phyloP scores from a whole-genome alignment of 805 yeast genomes.

The Kurtzmaniella fragi region DNA sequence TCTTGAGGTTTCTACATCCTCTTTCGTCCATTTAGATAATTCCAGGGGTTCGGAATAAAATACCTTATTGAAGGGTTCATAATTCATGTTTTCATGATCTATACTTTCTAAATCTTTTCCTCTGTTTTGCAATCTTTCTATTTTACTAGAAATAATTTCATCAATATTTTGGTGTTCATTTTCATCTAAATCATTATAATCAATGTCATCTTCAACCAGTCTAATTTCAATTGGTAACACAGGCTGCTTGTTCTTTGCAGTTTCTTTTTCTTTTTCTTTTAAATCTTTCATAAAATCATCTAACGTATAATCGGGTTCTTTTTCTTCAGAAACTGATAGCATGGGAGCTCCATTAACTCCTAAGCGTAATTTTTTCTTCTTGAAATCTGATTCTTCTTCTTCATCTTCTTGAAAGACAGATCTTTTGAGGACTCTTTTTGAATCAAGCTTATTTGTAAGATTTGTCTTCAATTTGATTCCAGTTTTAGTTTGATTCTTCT shows the following conservation, averaged over 20 bases:
- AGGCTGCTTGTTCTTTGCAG: conserved; percentile 3
- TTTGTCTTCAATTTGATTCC: conserved; percentile 2
- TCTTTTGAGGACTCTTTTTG: not conserved
- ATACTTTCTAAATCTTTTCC: conserved; percentile 48
- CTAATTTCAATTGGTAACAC: not conserved
- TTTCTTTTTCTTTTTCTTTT: conserved; percentile 6
- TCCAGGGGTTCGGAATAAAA: conserved; percentile 64
- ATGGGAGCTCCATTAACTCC: conserved; percentile 1
- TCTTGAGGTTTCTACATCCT: conserved; percentile 54
- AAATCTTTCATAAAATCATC: conserved; percentile 1
- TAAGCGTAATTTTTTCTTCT: conserved; percentile 16
- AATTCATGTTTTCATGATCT: conserved; percentile 39
- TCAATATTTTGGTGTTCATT: conserved; percentile 1
- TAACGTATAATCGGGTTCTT: conserved; percentile 8
- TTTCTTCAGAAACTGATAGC: not conserved
- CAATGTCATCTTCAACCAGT: conserved; percentile 16
- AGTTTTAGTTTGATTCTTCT: conserved; percentile 3
- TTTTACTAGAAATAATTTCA: conserved; percentile 29
- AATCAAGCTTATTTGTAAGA: not conserved
- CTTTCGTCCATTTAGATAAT: conserved; percentile 39
- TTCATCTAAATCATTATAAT: conserved; percentile 35
- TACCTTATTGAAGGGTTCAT: conserved; percentile 52
- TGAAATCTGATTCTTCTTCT: conserved; percentile 14
- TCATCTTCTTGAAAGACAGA: conserved; percentile 21
- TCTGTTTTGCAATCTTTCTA: conserved; percentile 39